Base-by-base conservation (phyloP, 2,329 filamentous ascomycete species). In the Zarea fungicola region DNA sequence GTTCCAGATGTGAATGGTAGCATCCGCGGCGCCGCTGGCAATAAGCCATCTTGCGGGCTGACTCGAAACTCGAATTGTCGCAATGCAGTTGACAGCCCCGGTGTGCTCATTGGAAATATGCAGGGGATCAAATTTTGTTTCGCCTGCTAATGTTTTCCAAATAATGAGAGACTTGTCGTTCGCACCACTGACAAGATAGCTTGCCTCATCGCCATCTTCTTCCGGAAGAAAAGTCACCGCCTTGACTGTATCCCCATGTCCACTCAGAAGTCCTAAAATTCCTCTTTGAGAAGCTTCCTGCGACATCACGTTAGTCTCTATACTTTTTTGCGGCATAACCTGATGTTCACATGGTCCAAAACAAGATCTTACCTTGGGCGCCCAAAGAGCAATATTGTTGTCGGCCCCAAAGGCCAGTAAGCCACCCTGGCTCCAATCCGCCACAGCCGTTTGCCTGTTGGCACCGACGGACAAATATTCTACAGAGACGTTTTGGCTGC, bases 361-460 rank as follows among this genome's bases (percentile, higher is more conserved):
- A 25, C 34, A 43, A 52, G 39, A 51, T 70, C 83, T 68, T 75
- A 91, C 88, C 63, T 77, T 67, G 49, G 90, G 90, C 62, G 83
- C 75, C 93, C 93, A 99, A 34, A 97, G 64, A 36, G 90, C 92
- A 58, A 99, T 78, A 68, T 93, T 93, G 58, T 84, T 83, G 67
- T 95, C 89, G 8, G 91, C 85, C 26, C 93, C 93, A 70, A 89
- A 99, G 25, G 90, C 93, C 47, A 99, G 74, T 37, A 90, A 64
- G 9, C 86, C 87, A 54, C 77, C 70, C 18, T 69, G 62, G 62
- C 87, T 83, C 93, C 93, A 99, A 70, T 97, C 92, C 23, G 92
- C 91, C 23, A 89, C 87, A 14, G 85, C 84, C 16, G 92, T 87
- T 60, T 97, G 89, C 59, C 92, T 80, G 67, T 97, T 99, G 40